Evolutionary conservation across 371 early-diverging fungal species (phyloP).

Genomic region (Smittium mucronatum): DNA sequence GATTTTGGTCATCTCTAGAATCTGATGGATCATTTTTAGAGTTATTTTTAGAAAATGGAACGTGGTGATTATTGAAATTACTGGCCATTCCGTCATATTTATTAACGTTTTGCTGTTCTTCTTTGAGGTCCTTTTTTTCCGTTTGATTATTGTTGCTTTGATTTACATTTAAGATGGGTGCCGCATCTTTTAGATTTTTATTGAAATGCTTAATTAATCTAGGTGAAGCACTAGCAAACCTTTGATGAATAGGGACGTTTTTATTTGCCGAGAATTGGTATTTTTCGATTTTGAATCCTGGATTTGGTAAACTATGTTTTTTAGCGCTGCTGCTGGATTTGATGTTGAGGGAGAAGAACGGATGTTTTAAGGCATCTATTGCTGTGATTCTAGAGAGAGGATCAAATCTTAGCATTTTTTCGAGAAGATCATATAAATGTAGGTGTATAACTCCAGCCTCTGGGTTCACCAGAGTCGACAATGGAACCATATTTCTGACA

Average conservation of each 20-base stretch:
- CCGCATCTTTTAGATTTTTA: too few species aligned
- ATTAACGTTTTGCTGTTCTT: too few species aligned
- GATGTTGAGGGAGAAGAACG: slow-evolving; percentile 45
- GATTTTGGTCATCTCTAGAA: too few species aligned
- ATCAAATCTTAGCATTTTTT: slow-evolving; percentile 83
- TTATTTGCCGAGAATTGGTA: not conserved
- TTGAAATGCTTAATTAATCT: not conserved
- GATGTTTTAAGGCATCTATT: slow-evolving; percentile 81
- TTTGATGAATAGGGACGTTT: not conserved
- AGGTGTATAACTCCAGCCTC: slow-evolving; percentile 38
- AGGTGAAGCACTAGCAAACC: not conserved
- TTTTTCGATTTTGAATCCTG: not conserved
- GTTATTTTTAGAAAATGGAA: too few species aligned
- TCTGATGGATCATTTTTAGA: too few species aligned
- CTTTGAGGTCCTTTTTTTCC: too few species aligned
- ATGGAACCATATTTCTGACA: slow-evolving; percentile 25
- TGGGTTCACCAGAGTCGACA: slow-evolving; percentile 25
- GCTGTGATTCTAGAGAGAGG: slow-evolving; percentile 87
- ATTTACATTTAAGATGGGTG: too few species aligned
- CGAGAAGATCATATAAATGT: slow-evolving; percentile 59
- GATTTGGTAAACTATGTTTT: not conserved
- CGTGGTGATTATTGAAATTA: too few species aligned
- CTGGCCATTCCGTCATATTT: too few species aligned
- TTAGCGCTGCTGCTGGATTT: not conserved
- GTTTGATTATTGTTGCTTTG: too few species aligned